Evolutionary conservation across 768 basidiomycete genomes (phyloP).

Genomic region (Lyophyllum shimeji): DNA sequence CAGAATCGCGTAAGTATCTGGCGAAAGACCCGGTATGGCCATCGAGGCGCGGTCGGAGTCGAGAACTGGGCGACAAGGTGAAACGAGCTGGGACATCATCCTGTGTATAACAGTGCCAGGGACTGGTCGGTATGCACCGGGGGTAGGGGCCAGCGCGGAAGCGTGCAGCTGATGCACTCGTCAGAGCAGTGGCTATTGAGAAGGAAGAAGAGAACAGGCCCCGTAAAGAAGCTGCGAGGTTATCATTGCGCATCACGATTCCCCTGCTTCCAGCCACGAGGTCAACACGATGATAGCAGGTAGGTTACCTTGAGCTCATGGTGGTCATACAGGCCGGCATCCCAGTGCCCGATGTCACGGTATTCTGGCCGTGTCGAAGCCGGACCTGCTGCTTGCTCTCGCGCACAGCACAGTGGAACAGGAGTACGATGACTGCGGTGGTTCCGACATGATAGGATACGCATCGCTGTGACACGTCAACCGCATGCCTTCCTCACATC

Average conservation of each 20-base stretch:
- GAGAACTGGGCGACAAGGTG: constrained; percentile 12
- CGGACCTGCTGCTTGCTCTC: neutral
- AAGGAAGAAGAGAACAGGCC: constrained; percentile 14
- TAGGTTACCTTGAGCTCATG: neutral
- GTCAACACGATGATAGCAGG: constrained; percentile 1
- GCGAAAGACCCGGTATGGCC: constrained; percentile 16
- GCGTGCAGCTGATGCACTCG: constrained; percentile 11
- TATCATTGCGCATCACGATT: constrained; percentile 13
- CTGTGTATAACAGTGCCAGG: constrained; percentile 4
- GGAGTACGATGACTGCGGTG: neutral
- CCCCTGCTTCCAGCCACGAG: constrained; percentile 19
- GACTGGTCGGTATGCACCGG: neutral
- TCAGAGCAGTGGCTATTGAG: constrained; percentile 10
- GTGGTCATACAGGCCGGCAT: neutral
- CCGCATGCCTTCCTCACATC: neutral
- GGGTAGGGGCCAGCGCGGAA: neutral
- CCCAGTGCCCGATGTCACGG: neutral
- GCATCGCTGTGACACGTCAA: neutral
- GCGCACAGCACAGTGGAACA: neutral
- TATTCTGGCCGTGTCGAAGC: too few relatives aligned
- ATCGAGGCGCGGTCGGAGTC: constrained; percentile 8
- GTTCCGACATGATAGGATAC: neutral
- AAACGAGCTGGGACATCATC: constrained; percentile 18
- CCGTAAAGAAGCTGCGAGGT: constrained; percentile 13
- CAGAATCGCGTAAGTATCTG: constrained; percentile 42